Conservation (phyloP, 2,329 filamentous ascomycete species). For the Cadophora malorum region DNA sequence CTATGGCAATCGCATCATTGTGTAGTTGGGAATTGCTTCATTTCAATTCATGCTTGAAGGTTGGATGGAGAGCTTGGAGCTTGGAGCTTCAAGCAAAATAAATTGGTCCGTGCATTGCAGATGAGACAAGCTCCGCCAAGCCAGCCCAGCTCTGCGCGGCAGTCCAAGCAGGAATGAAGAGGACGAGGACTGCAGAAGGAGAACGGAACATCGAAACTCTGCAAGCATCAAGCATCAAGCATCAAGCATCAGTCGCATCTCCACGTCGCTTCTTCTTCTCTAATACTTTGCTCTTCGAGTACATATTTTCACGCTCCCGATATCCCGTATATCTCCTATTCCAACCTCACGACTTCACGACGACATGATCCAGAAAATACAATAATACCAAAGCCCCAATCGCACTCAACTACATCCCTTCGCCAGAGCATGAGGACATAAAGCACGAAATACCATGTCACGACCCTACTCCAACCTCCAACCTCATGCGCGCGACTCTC, state of each 20-base stretch:
- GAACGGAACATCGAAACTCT: conserved; percentile 6
- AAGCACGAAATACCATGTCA: conserved; percentile 40
- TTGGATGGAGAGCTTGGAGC: conserved; percentile 17
- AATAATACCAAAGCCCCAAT: conserved; percentile 9
- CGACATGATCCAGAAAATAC: conserved; percentile 22
- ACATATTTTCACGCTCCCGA: background rate
- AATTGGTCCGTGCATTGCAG: conserved; percentile 10
- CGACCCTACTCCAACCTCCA: conserved; percentile 41
- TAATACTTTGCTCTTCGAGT: conserved; percentile 15
- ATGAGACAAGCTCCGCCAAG: conserved; percentile 21
- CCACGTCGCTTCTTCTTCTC: background rate
- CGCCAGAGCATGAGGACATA: conserved; percentile 27
- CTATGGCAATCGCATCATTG: conserved; percentile 33
- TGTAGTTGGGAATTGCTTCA: conserved; percentile 20
- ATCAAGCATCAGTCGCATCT: background rate
- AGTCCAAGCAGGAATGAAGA: background rate
- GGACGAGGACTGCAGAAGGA: background rate
- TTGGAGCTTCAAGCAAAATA: conserved; percentile 18
- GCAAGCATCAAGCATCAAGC: conserved; percentile 18
- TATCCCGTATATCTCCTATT: background rate
- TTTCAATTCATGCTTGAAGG: background rate
- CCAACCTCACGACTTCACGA: conserved; percentile 5
- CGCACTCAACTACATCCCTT: background rate
- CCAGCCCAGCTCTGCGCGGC: background rate
- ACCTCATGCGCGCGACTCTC: conserved; percentile 74